Base-by-base conservation (phyloP, 139 green algal genomes). In the Coelastrella sp. region DNA sequence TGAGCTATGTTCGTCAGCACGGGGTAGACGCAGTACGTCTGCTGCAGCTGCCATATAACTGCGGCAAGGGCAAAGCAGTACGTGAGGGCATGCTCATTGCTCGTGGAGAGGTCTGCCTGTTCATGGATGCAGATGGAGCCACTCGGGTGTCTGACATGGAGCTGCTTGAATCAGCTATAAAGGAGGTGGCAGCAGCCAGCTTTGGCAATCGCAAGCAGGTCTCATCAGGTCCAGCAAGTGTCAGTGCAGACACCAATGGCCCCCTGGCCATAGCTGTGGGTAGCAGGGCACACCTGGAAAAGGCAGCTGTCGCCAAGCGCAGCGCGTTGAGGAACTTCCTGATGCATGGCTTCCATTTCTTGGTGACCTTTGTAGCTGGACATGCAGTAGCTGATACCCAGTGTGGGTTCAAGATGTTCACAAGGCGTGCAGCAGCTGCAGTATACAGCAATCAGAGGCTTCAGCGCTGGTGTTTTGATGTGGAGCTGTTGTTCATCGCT, bases 391-490 rank as follows among this genome's bases (percentile, higher is more conserved):
- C 83, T 13, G 96, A 99, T 91, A 99, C 96, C 0, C 96, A 99
- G 86, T 99, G 96, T 89, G 96, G 96, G 53, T 99, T 98, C 92
- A 99, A 99, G 95, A 88, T 99, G 51, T 98, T 99, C 83, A 98
- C 94, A 6, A 89, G 97, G 0, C 72, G 79, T 8, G 91, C 97
- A 2, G 97, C 94, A 0, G 89, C 87, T 40, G 27, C 88, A 48
- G 69, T 99, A 48, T 98, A 96, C 82, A 71, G 67, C 79, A 98
- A 99, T 79, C 93, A 97, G 89, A 92, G 96, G 27, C 91, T 99
- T 79, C 93, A 97, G 88, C 91, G 97, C 11, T 99, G 97, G 97
- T 98, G 95, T 88, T 99, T 99, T 89, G 97, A 99, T 87, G 97
- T 99, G 35, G 97, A 99, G 92, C 91, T 99, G 30, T 73, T 99